Evolutionary conservation across 306 rosid species (phyloP), one percentile per base, ranked within the genome.

Genomic region (Hippophae rhamnoides): DNA sequence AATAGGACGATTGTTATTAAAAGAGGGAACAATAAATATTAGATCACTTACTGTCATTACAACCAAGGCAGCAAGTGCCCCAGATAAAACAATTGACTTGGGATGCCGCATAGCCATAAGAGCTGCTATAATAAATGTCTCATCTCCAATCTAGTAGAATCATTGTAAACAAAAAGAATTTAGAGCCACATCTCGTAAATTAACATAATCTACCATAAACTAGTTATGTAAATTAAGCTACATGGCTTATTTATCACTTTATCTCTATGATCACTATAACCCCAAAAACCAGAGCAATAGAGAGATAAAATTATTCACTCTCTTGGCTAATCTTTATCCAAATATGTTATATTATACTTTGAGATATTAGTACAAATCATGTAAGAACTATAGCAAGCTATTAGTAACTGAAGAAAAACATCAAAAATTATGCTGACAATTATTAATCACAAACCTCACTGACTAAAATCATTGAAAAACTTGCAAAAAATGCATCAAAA

Each of bases 31-130:
- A 38, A 52, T 12, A 55, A 52, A 58, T 49, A 13, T 13, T 38
- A 9, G 42, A 10, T 6, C 61, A 72, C 82, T 75, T 80, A 93
- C 95, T 2, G 99, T 93, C 99, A 93, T 93, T 65, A 93, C 82
- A 65, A 93, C 41, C 84, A 93, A 69, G 67, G 99, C 99, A 58
- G 70, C 8, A 42, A 93, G 95, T 0, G 99, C 97, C 64, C 99
- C 99, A 44, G 97, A 88, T 71, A 93, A 74, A 51, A 93, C 99
- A 64, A 82, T 89, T 63, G 99, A 88, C 84, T 82, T 86, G 8
- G 99, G 99, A 56, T 93, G 99, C 10, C 99, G 99, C 99, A 93
- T 93, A 41, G 97, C 99, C 99, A 89, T 93, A 46, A 93, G 89
- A 72, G 99, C 99, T 51, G 99, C 99, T 65, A 93, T 93, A 56